These are phyloP conservation scores for Epichloe typhina DNA, from an alignment of 2,329 filamentous ascomycete species.

Conservation along the genomic window DNA sequence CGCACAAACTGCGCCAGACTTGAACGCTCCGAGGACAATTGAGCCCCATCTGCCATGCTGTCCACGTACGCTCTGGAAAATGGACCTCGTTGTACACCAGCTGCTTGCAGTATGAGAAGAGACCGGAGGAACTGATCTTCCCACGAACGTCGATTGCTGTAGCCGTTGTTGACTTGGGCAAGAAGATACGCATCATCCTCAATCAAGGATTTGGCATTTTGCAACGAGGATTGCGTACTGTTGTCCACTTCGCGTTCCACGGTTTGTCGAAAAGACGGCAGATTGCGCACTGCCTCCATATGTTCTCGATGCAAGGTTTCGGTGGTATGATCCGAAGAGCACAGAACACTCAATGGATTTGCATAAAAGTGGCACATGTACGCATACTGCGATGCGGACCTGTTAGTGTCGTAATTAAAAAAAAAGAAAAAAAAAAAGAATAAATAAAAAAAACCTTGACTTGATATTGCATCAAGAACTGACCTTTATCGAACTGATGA, in stretches of 20 bases:
- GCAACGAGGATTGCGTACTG: conserved; percentile 29
- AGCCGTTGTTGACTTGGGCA: conserved; percentile 22
- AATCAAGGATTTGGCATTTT: conserved; percentile 34
- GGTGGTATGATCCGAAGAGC: conserved; percentile 20
- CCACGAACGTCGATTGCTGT: conserved; percentile 21
- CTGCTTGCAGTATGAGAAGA: conserved; percentile 31
- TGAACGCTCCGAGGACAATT: conserved; percentile 32
- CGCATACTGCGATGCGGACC: conserved; percentile 45
- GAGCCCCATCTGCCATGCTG: conserved; percentile 43
- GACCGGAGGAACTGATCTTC: conserved; percentile 33
- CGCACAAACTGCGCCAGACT: conserved; percentile 45
- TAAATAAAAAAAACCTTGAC: neutral
- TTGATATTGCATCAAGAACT: neutral
- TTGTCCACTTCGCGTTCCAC: conserved; percentile 36
- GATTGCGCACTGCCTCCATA: conserved; percentile 51
- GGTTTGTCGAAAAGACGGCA: conserved; percentile 52
- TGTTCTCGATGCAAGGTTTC: conserved; percentile 43
- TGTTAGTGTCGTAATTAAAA: neutral
- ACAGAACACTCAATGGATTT: conserved; percentile 57
- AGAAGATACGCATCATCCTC: conserved; percentile 45
- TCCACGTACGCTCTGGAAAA: conserved; percentile 48
- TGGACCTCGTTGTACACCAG: conserved; percentile 21
- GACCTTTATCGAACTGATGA: conserved; percentile 58
- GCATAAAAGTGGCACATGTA: conserved; percentile 82
- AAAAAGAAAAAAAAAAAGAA: neutral